Conservation (phyloP, 352 stramenopile species). For the Globisporangium sylvaticum region DNA sequence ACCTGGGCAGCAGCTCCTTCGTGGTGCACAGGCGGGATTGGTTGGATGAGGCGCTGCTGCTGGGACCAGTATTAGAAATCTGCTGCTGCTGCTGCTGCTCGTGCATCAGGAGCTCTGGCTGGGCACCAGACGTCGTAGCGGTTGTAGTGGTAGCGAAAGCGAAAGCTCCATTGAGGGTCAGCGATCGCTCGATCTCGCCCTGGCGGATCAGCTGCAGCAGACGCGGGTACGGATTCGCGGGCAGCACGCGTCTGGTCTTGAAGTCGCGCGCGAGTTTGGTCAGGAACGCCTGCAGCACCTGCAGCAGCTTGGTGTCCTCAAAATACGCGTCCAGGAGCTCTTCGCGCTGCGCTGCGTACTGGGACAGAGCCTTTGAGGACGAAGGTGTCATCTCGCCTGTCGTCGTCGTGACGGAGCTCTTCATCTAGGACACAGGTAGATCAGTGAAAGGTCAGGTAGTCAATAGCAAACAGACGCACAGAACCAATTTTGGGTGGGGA, state of each 20-base stretch:
- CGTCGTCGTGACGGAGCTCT: neutral
- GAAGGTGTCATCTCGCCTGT: neutral
- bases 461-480: neutral
- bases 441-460: neutral
- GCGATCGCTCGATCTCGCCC: constrained; percentile 19
- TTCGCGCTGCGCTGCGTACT: constrained; percentile 22
- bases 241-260: constrained; percentile 25
- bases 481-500: neutral
- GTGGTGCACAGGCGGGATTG: constrained; percentile 19
- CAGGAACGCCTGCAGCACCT: constrained; percentile 32
- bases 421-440: neutral
- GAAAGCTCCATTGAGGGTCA: constrained; percentile 10
- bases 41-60: neutral
- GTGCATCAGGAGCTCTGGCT: constrained; percentile 12
- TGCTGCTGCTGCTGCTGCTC: constrained; percentile 9
- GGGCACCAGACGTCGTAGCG: neutral
- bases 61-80: neutral
- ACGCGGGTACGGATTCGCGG: constrained; percentile 32
- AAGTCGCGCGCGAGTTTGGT: constrained; percentile 23
- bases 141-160: neutral
- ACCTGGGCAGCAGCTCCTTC: constrained; percentile 18
- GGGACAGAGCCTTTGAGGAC: constrained; percentile 12
- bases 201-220: constrained; percentile 33
- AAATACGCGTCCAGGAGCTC: constrained; percentile 44
- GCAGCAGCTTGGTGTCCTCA: constrained; percentile 29